phyloP scores from a whole-genome alignment of 1,284 basidiomycete genomes.

The Ganoderma lingzhi region DNA sequence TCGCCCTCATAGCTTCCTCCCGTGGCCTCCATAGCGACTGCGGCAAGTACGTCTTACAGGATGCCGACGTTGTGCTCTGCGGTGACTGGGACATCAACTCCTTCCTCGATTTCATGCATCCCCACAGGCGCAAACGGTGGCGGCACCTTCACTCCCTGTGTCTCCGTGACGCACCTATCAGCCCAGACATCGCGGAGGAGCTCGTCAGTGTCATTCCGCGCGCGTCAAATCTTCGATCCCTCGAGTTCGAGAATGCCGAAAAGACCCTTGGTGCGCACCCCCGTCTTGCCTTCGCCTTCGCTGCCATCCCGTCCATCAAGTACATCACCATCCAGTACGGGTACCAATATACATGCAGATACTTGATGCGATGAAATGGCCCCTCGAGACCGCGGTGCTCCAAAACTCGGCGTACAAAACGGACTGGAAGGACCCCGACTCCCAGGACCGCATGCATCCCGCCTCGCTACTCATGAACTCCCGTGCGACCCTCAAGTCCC shows the following conservation, averaged over 20 bases:
- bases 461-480: slow-evolving; percentile 14
- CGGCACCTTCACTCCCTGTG: slow-evolving; percentile 11
- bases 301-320: slow-evolving; percentile 14
- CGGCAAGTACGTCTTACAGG: slow-evolving; percentile 8
- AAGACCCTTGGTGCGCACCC: slow-evolving; percentile 11
- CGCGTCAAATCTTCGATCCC: slow-evolving; percentile 10
- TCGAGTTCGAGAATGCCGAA: slow-evolving; percentile 15
- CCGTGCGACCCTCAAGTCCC: slow-evolving; percentile 11
- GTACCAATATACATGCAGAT: slow-evolving; percentile 15
- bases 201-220: slow-evolving; percentile 12
- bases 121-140: slow-evolving; percentile 13
- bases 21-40: slow-evolving; percentile 10
- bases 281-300: slow-evolving; percentile 14
- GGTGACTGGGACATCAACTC: slow-evolving; percentile 1
- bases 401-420: neutral
- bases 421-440: neutral
- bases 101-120: slow-evolving; percentile 19
- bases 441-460: slow-evolving; percentile 17
- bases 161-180: neutral
- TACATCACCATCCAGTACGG: slow-evolving; percentile 10
- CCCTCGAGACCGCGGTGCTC: slow-evolving; percentile 11
- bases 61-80: neutral
- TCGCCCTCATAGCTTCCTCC: slow-evolving; percentile 9
- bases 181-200: slow-evolving; percentile 11
- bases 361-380: slow-evolving; percentile 20